Evolutionary conservation across 306 rosid species (phyloP).

Genomic region (Mimosa pudica): DNA sequence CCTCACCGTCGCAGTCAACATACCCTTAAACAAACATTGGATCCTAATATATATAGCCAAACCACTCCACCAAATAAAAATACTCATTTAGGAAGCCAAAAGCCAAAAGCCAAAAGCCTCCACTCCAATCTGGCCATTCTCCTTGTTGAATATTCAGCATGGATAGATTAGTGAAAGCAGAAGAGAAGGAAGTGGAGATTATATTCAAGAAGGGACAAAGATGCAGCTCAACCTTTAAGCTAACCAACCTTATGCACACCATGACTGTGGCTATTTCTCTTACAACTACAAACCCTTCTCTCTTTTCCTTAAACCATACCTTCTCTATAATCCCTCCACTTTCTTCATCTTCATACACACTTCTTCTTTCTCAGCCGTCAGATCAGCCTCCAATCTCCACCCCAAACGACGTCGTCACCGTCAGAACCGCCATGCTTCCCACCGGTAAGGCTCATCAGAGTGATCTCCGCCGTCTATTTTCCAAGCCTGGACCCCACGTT

Average conservation of each 20-base stretch:
- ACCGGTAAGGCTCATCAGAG: slow-evolving; percentile 69
- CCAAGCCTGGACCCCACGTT: slow-evolving; percentile 70
- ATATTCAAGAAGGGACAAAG: slow-evolving; percentile 55
- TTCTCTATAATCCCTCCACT: slow-evolving; percentile 75
- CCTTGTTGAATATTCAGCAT: slow-evolving; percentile 34
- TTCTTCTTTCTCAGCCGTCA: slow-evolving; percentile 44
- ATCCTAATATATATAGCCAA: slow-evolving; percentile 12
- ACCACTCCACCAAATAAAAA: slow-evolving; percentile 15
- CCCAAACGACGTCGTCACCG: slow-evolving; percentile 57
- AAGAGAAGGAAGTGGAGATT: slow-evolving; percentile 65
- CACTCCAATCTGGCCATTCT: neutral
- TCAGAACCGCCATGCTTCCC: slow-evolving; percentile 76
- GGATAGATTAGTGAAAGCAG: slow-evolving; percentile 91
- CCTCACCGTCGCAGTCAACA: slow-evolving; percentile 21
- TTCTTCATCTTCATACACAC: slow-evolving; percentile 59
- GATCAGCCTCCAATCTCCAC: slow-evolving; percentile 55
- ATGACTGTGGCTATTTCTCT: slow-evolving; percentile 90
- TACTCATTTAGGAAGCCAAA: neutral
- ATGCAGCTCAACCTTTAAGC: slow-evolving; percentile 62
- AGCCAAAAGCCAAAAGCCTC: neutral
- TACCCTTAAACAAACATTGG: slow-evolving; percentile 35
- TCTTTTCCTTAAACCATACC: slow-evolving; percentile 53
- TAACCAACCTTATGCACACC: slow-evolving; percentile 90
- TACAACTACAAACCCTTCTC: slow-evolving; percentile 63
- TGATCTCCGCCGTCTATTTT: slow-evolving; percentile 69